These are phyloP conservation scores for Ocimum tenuiflorum DNA, from an alignment of 257 asterid species.

Conservation along the genomic window DNA sequence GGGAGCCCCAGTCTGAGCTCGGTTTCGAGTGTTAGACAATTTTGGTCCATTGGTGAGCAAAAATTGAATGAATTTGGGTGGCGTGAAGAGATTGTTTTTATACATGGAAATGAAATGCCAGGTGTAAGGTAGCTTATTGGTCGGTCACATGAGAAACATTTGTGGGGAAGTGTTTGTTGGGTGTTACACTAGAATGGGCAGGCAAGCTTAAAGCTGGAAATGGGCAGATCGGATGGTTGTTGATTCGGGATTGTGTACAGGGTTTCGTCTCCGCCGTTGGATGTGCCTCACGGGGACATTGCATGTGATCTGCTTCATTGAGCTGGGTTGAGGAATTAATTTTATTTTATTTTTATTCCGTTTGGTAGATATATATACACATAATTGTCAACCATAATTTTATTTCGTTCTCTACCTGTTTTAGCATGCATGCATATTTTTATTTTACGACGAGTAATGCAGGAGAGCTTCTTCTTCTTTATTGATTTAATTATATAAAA, in stretches of 20 bases:
- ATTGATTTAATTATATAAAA: too few species aligned
- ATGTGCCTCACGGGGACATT: slow-evolving; percentile 29
- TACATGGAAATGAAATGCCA: slow-evolving; percentile 36
- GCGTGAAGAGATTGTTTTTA: slow-evolving; percentile 20
- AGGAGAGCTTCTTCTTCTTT: too few species aligned
- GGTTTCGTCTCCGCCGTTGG: slow-evolving; percentile 33
- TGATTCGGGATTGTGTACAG: neutral
- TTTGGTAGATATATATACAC: neutral
- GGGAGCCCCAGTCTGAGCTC: too few species aligned
- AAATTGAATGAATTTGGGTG: too few species aligned
- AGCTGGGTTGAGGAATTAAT: neutral
- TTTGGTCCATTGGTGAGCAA: slow-evolving; percentile 41
- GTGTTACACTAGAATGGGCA: slow-evolving; percentile 28
- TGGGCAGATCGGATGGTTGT: slow-evolving; percentile 38
- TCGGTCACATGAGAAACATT: slow-evolving; percentile 63
- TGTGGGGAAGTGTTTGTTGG: slow-evolving; percentile 59
- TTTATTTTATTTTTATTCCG: neutral
- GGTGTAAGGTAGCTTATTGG: slow-evolving; percentile 39
- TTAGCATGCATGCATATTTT: slow-evolving; percentile 19
- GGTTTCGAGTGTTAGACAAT: slow-evolving; percentile 49
- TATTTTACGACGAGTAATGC: too few species aligned
- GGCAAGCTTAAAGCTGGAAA: slow-evolving; percentile 38
- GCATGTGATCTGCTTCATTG: slow-evolving; percentile 53
- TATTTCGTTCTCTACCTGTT: neutral
- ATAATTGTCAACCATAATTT: neutral